Evolutionary conservation across 2,329 filamentous ascomycete genomes (phyloP), one percentile per base, ranked within the genome.

Genomic region (Arthrinium puccinioides): DNA sequence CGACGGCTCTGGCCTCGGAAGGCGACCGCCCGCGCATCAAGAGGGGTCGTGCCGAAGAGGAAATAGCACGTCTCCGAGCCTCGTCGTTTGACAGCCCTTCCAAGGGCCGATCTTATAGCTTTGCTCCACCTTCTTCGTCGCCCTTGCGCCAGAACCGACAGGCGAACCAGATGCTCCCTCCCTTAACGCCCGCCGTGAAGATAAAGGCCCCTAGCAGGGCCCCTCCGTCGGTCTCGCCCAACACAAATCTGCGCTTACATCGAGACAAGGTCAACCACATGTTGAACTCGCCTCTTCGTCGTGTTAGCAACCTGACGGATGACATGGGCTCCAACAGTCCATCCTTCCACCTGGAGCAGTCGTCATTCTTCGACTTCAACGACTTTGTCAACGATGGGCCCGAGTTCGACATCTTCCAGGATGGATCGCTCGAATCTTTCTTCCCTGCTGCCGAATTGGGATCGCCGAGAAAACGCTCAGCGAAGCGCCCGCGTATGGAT

Each of bases 21-120:
- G 75, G 81, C 36, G 84, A 88, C 49, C 80, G 82, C n/a, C 83
- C 83, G 34, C 76, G 79, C 38, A 82, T 88, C 51, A 94, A 90
- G 66, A 83, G 87, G 42, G 90, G 90, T 21, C 84, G 90, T 43
- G 92, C 92, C 13, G 92, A 97, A 60, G 89, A 94, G 52, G 92
- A 96, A 61, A 96, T 98, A 67, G 86, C 85, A 31, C 86, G 90
- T 27, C 82, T 97, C 37, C 84, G 92, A 47, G 86, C 85, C 44
- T 96, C 90, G 2, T 95, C 88, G 2, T 90, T 89, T 52, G 89
- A 95, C 53, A 97, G 89, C 54, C 92, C 92, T 5, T 85, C 79
- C 34, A 88, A 87, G 63, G 63, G 66, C 49, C 72, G 79, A 28
- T 71, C 74, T 10, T 67, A 70, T 43, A 67, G 62, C 5, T 66